Evolutionary conservation across 495 filamentous ascomycete species (phyloP), one percentile per base, ranked within the genome.

Genomic region (Penicillium pulvis): DNA sequence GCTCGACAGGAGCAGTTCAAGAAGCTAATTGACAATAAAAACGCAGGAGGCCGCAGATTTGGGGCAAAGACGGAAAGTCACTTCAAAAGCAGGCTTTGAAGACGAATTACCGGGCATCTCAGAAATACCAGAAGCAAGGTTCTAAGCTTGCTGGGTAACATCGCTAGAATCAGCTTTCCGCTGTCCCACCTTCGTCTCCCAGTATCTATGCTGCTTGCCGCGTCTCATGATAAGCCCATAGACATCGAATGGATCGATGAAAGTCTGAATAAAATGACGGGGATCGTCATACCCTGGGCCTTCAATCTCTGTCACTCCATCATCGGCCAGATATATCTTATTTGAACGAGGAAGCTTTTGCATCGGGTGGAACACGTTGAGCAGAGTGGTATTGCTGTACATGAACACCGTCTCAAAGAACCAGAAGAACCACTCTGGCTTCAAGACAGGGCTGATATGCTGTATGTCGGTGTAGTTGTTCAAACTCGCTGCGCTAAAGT

Each of bases 361-460:
- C 61, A 83, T 79, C 16, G 88, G 88, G 66, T 89, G 86, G 24
- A 85, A 76, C 11, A 81, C 63, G 60, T 90, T 90, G 55, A 87
- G 66, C 66, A 91, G 57, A 10, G 81, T 71, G 20, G 74, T 79
- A 55, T 90, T 91, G 47, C 62, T 48, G 3, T 87, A 75, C 88
- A 92, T 91, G 50, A 88, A 69, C 11, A 67, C 66, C 0, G 79
- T 80, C 67, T 91, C 89, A 59, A 90, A 90, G 35, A 91, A 75
- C 71, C 83, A 91, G 65, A 90, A 90, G 66, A 83, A 90, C 82
- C 83, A 87, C 66, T 91, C 88, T 51, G 87, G 81, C 26, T 83
- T 81, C 45, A 88, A 52, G 35, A 88, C 70, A 0, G 85, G 83
- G 35, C 78, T 84, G 47, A 81, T 65, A 6, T 78, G 30, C 9